Evolutionary conservation across 2,329 filamentous ascomycete genomes (phyloP).

Genomic region (Talaromyces sp.): DNA sequence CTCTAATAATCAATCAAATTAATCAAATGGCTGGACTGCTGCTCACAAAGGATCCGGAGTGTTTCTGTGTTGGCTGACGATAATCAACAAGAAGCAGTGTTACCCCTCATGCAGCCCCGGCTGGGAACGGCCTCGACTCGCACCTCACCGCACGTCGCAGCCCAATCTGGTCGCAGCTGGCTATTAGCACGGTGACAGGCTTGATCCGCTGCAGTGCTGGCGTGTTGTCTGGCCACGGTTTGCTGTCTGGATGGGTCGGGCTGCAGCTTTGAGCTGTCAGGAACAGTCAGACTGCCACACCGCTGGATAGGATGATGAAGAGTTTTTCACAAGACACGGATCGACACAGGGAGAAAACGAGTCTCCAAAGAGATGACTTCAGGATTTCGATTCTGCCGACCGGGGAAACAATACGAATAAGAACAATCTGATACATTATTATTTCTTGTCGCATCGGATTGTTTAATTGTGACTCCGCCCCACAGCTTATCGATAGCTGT

Average conservation of each 20-base stretch:
- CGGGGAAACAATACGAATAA: neutral
- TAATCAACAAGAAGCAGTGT: neutral
- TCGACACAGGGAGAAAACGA: neutral
- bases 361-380: neutral
- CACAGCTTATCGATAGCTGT: slow-evolving; percentile 13
- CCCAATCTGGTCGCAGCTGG: neutral
- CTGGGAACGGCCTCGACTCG: neutral
- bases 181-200: neutral
- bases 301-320: neutral
- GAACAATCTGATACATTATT: neutral
- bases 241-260: neutral
- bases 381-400: neutral
- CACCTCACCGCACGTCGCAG: neutral
- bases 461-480: neutral
- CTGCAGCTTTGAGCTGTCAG: neutral
- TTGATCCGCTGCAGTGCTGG: neutral
- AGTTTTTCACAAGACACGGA: neutral
- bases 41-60: neutral
- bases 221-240: neutral
- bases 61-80: neutral
- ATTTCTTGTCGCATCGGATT: too few species aligned
- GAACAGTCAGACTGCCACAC: neutral
- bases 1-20: neutral
- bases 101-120: neutral
- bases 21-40: neutral